Conservation (phyloP, 2,329 filamentous ascomycete genomes). For the Emergomyces africanus region DNA sequence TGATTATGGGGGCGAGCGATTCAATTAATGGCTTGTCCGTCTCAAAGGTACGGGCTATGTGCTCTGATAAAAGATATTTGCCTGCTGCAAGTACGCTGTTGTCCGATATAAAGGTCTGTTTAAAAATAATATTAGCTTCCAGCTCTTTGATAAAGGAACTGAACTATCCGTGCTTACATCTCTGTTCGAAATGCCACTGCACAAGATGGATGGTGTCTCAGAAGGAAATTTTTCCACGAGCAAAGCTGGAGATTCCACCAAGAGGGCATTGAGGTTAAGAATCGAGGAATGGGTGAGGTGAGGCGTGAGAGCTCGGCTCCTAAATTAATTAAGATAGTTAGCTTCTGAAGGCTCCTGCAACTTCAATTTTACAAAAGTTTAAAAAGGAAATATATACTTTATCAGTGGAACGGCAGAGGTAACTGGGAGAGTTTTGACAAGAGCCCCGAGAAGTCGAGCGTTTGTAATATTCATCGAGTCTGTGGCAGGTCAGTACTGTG, state of each 20-base stretch:
- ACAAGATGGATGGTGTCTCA: constrained; percentile 64
- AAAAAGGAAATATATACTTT: constrained; percentile 30
- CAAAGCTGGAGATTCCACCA: constrained; percentile 63
- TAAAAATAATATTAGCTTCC: constrained; percentile 11
- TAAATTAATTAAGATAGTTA: constrained; percentile 34
- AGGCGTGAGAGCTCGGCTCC: constrained; percentile 64
- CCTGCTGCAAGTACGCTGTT: constrained; percentile 82
- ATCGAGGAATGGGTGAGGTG: constrained; percentile 68
- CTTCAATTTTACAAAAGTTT: background rate
- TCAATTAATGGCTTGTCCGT: constrained; percentile 68
- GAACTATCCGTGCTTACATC: constrained; percentile 49
- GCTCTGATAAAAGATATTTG: constrained; percentile 66
- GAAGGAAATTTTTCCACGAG: constrained; percentile 57
- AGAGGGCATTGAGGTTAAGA: constrained; percentile 74
- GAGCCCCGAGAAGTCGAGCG: constrained; percentile 74
- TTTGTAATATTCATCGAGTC: constrained; percentile 75
- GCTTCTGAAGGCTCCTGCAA: constrained; percentile 3
- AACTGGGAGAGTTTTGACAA: constrained; percentile 71
- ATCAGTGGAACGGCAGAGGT: constrained; percentile 52
- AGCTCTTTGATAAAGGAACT: background rate
- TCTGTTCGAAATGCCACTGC: constrained; percentile 64
- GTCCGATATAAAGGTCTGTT: constrained; percentile 73
- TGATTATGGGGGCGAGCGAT: constrained; percentile 59
- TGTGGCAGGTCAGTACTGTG: constrained; percentile 13
- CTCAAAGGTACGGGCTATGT: constrained; percentile 52